Evolutionary conservation across 768 basidiomycete genomes (phyloP).

Genomic region (Lactifluus subvellereus): DNA sequence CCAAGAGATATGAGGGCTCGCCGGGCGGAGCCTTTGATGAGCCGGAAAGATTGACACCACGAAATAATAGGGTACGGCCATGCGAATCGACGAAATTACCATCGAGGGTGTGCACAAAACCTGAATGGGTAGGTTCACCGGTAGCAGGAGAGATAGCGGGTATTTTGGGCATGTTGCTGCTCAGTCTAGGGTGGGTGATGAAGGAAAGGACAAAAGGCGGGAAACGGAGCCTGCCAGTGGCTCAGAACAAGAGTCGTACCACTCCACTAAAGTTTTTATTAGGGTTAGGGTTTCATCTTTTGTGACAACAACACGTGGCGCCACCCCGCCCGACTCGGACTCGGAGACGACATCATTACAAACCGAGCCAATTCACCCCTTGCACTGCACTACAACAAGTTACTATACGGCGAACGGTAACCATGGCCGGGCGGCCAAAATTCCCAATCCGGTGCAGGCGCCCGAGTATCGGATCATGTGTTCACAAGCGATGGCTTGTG

Average conservation of each 20-base stretch:
- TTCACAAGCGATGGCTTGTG: constrained; percentile 77
- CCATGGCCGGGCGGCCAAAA: not conserved
- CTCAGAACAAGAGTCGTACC: constrained; percentile 12
- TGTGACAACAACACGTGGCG: not conserved
- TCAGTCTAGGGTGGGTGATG: constrained; percentile 4
- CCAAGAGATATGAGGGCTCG: constrained; percentile 58
- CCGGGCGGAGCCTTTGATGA: constrained; percentile 78
- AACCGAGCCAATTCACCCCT: too few species aligned
- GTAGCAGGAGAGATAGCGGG: constrained; percentile 57
- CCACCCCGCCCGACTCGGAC: too few species aligned
- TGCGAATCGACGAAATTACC: constrained; percentile 67
- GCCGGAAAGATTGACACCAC: constrained; percentile 94
- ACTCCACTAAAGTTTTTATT: not conserved
- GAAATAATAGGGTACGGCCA: constrained; percentile 73
- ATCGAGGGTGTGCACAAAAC: constrained; percentile 60
- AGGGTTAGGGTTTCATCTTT: constrained; percentile 14
- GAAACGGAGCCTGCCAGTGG: not conserved
- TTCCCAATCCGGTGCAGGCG: not conserved
- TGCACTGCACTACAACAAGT: too few species aligned
- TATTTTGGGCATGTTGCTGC: constrained; percentile 45
- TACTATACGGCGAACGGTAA: not conserved
- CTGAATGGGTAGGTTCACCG: constrained; percentile 39
- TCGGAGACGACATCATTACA: too few species aligned
- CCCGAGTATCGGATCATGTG: constrained; percentile 27
- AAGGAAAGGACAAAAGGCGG: constrained; percentile 2